Percentiles rank a stretch among this genome's conserved stretches.
These are phyloP conservation scores for Globisporangium irregulare DNA, from an alignment of 352 stramenopile species.

Conservation along the genomic window DNA sequence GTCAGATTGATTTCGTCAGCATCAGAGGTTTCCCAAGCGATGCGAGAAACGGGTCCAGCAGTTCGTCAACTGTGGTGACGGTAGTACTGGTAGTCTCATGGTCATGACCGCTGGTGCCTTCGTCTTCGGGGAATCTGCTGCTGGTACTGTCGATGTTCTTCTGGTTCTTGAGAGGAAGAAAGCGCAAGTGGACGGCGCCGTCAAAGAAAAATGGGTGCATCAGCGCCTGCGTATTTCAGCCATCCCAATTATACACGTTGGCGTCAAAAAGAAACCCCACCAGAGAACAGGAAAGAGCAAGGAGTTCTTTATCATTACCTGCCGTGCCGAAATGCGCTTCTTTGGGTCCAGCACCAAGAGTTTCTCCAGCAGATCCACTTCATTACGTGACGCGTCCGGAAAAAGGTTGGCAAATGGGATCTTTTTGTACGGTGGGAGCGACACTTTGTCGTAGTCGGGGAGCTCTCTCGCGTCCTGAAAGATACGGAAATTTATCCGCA, in stretches of 20 bases:
- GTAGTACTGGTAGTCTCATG: too few species aligned
- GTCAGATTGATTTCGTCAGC: constrained; percentile 7
- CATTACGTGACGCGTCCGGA: constrained; percentile 34
- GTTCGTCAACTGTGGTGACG: not conserved
- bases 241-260: not conserved
- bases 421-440: constrained; percentile 50
- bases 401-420: constrained; percentile 45
- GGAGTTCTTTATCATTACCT: constrained; percentile 24
- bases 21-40: constrained; percentile 34
- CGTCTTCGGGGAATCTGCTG: not conserved
- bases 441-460: constrained; percentile 71
- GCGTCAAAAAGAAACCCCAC: not conserved
- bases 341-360: constrained; percentile 35
- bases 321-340: constrained; percentile 34
- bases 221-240: constrained; percentile 23
- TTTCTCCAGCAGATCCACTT: constrained; percentile 50
- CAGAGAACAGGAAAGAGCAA: not conserved
- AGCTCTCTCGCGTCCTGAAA: constrained; percentile 34
- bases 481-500: not conserved
- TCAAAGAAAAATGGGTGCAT: constrained; percentile 49
- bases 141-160: not conserved
- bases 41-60: constrained; percentile 26
- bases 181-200: constrained; percentile 20
- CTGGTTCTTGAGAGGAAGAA: constrained; percentile 15
- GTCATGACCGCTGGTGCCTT: not conserved